Evolutionary conservation across 2,329 filamentous ascomycete species (phyloP).

Genomic region (Penicillium nordicum): DNA sequence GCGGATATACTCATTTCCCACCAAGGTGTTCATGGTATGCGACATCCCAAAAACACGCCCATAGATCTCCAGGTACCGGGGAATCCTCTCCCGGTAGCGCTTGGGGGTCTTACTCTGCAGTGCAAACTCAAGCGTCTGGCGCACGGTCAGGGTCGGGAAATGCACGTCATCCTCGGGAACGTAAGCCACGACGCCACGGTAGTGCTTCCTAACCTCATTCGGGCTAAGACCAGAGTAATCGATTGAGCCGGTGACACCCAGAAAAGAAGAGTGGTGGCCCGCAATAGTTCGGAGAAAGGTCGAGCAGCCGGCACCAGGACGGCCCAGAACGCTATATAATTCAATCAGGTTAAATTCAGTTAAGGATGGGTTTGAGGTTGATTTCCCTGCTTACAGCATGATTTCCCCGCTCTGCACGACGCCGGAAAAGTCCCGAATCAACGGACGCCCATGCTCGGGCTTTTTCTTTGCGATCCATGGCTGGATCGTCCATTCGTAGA

Average conservation of each 20-base stretch:
- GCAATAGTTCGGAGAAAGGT: conserved; percentile 69
- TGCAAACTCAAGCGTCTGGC: conserved; percentile 69
- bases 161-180: conserved; percentile 70
- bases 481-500: conserved; percentile 53
- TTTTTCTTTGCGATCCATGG: conserved; percentile 45
- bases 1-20: conserved; percentile 52
- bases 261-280: conserved; percentile 62
- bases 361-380: not conserved
- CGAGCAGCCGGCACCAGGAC: conserved; percentile 67
- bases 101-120: conserved; percentile 67
- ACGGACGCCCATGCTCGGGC: conserved; percentile 46
- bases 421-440: conserved; percentile 64
- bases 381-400: conserved; percentile 48
- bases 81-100: conserved; percentile 57
- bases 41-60: conserved; percentile 70
- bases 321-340: conserved; percentile 53
- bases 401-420: conserved; percentile 64
- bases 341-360: not conserved
- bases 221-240: conserved; percentile 66
- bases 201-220: conserved; percentile 60
- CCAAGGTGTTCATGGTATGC: conserved; percentile 66
- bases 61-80: conserved; percentile 62
- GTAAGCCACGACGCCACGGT: conserved; percentile 68
- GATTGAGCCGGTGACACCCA: conserved; percentile 63
- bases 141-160: conserved; percentile 66